Base-by-base conservation (phyloP, 495 filamentous ascomycete genomes). In the Penicillium maclennaniae region DNA sequence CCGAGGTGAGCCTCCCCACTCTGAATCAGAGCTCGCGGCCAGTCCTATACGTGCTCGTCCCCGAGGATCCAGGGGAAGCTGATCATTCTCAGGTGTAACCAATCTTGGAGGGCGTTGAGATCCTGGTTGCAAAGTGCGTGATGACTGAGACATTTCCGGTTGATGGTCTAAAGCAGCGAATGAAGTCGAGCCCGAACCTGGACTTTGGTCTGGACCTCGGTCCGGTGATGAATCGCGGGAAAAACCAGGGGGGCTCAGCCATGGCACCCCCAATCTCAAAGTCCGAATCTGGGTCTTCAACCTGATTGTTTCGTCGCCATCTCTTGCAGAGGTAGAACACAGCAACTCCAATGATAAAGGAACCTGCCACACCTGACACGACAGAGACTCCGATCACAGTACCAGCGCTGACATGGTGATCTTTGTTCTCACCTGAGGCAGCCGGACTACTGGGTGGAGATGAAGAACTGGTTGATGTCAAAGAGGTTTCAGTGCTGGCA, bases 221-320 rank as follows among this genome's bases (percentile, higher is more conserved):
- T 31, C 27, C 3, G 45, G 45, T 8, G 57, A 60, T 20, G 65
- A 64, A 23, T 59, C 50, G 8, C 54, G 52, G 17, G 54, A 58
- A 31, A 75, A 76, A 16, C 69, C 66, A 2, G 66, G 63, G 63
- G 38, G 72, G 74, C 49, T 75, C 70, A 46, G 68, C 60, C 72
- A 75, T 75, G 12, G 58, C 51, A 7, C 71, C 74, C 20, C 73
- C 74, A 54, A 74, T 75, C 45, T 77, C 74, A 43, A 74, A 77
- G 26, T 60, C 53, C 6, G 49, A 53, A n/a, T 65, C 48, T 23
- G 67, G 51, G 10, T 52, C 53, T 7, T 56, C 27, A 23, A 58
- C n/a, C 19, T 19, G 55, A 14, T 60, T 58, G 21, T 45, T 60
- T 28, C 63, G 62, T 21, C 61, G 62, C 45, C 64, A 62, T 55